Base-by-base conservation (phyloP, 1,139 yeast genomes). In the Yueomyces sp. region DNA sequence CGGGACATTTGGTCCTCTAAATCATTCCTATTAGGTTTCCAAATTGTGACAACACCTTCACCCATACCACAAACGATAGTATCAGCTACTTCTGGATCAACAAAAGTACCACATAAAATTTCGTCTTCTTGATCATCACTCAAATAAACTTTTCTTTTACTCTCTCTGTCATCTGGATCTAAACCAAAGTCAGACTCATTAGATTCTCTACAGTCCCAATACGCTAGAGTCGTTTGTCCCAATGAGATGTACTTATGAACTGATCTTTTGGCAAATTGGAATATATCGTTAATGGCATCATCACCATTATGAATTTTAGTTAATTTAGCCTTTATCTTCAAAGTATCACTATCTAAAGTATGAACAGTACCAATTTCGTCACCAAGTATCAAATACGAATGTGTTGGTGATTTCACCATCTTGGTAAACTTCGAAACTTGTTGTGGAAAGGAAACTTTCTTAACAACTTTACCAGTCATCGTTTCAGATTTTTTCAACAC, bases 51-150 rank as follows among this genome's bases (percentile, higher is more conserved):
- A n/a, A 86, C 75, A 2, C 97, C 97, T 58, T 83, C 94, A 3
- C 95, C 89, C 78, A 87, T 89, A 40, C 87, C 89, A 54, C 89
- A 78, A 0, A 82, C 83, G 26, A 80, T 68, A 2, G 78, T 78
- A 38, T 80, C 86, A 46, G 76, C 80, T 36, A 72, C 73, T 27
- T 70, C 68, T n/a, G 73, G 76, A 48, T 80, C 83, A 0, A 81
- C 73, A 63, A 74, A 80, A 40, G 85, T 69, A 59, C 87, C 82
- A 40, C 91, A 72, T 41, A 89, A 64, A 32, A 91, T 67, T 59
- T 91, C 98, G 56, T 91, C 97, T 51, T 84, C 96, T 64, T 91
- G 98, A 56, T 87, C 91, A 51, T 87, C 97, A 34, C 76, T 78
- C 1, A 75, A 67, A 3, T 76, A 56, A 0, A 78, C 60, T 11